These are phyloP conservation scores for Voacanga thouarsii DNA, from an alignment of 257 asterid genomes.

Conservation along the genomic window DNA sequence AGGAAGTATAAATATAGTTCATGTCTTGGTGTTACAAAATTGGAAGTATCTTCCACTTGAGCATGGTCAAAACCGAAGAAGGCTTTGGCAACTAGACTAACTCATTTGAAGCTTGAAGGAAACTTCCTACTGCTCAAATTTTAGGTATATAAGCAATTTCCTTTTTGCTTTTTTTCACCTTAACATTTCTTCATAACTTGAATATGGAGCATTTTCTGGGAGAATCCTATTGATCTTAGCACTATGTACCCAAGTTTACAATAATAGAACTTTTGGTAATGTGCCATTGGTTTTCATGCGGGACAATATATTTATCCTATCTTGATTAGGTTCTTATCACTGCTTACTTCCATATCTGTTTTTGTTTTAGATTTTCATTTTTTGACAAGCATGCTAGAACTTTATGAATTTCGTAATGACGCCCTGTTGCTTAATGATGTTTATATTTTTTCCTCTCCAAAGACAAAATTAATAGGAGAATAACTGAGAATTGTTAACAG, in stretches of 20 bases:
- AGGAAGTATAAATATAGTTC: too few relatives aligned
- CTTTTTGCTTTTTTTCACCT: background rate
- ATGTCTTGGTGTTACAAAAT: background rate
- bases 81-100: background rate
- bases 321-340: background rate
- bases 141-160: background rate
- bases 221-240: background rate
- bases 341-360: too few relatives aligned
- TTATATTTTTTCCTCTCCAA: background rate
- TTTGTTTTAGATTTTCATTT: too few relatives aligned
- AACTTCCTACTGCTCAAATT: background rate
- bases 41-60: background rate
- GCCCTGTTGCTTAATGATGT: too few relatives aligned
- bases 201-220: background rate
- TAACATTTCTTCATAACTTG: background rate
- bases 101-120: background rate
- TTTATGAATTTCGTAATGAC: background rate
- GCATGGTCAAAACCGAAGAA: background rate
- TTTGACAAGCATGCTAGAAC: background rate
- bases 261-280: background rate
- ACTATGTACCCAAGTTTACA: background rate
- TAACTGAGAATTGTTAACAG: background rate
- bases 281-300: background rate
- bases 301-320: background rate
- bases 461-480: background rate